Percentiles rank a stretch among this genome's conserved stretches.
Evolutionary conservation across 805 yeast genomes (phyloP).

Genomic region (Kregervanrija pseudodelftensis): DNA sequence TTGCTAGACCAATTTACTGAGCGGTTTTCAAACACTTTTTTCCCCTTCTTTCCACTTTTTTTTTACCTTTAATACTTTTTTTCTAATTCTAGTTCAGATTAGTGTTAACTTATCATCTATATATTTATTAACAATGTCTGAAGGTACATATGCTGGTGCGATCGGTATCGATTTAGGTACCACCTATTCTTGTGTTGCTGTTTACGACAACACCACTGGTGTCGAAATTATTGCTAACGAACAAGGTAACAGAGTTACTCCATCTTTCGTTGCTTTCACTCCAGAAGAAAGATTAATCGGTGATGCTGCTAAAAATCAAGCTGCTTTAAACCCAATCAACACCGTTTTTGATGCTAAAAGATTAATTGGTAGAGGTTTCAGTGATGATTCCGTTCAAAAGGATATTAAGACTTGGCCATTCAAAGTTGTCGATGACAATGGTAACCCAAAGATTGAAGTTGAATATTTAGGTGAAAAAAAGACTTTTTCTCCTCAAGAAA

Average conservation of each 20-base stretch:
- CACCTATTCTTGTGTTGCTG: constrained; percentile 72
- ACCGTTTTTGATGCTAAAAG: constrained; percentile 80
- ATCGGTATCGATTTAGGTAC: constrained; percentile 99
- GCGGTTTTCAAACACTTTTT: background rate
- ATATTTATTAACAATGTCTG: constrained; percentile 58
- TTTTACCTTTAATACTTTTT: background rate
- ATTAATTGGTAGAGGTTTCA: constrained; percentile 75
- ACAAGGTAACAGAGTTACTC: constrained; percentile 82
- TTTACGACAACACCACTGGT: constrained; percentile 54
- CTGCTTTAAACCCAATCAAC: constrained; percentile 71
- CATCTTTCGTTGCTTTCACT: constrained; percentile 76
- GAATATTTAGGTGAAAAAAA: constrained; percentile 63
- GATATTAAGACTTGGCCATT: constrained; percentile 90
- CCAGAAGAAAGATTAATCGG: constrained; percentile 73
- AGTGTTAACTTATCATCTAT: background rate
- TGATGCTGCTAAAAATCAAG: constrained; percentile 81
- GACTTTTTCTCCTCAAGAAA: constrained; percentile 68
- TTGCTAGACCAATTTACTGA: background rate
- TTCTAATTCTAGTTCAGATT: background rate
- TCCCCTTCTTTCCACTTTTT: background rate
- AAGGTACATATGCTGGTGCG: constrained; percentile 99
- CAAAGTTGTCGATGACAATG: constrained; percentile 58
- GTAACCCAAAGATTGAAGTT: constrained; percentile 64
- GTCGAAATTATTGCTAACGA: constrained; percentile 78
- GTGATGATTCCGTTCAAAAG: constrained; percentile 70